phyloP scores from a whole-genome alignment of 768 basidiomycete species.

The Boletus barrowsii region DNA sequence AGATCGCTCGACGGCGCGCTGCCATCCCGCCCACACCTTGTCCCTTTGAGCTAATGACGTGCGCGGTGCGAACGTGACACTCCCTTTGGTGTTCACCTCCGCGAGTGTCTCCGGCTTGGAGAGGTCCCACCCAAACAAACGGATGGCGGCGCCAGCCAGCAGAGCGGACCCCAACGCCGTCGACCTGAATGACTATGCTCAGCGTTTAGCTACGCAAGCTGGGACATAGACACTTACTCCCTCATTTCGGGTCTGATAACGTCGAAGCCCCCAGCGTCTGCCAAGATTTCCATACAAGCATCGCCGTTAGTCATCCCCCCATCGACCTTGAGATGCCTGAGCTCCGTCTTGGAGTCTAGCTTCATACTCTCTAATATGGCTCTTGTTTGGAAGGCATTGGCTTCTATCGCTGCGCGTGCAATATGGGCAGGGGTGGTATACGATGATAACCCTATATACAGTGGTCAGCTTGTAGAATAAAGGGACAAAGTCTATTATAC shows the following conservation, averaged over 20 bases:
- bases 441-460: conserved; percentile 60
- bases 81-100: conserved; percentile 86
- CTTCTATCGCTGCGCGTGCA: conserved; percentile 91
- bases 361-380: conserved; percentile 96
- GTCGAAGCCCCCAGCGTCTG: conserved; percentile 87
- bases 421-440: conserved; percentile 93
- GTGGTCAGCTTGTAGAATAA: not conserved
- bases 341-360: conserved; percentile 74
- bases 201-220: not conserved
- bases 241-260: conserved; percentile 95
- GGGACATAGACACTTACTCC: conserved; percentile 57
- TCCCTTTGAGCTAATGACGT: conserved; percentile 52
- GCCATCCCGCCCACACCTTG: conserved; percentile 78
- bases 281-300: conserved; percentile 80
- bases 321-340: conserved; percentile 90
- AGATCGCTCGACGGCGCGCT: conserved; percentile 82
- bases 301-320: conserved; percentile 99
- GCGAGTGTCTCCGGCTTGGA: conserved; percentile 74
- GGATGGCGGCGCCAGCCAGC: conserved; percentile 85
- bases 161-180: conserved; percentile 95
- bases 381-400: conserved; percentile 93
- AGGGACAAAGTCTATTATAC: conserved; percentile 33
- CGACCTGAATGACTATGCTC: conserved; percentile 48
- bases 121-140: conserved; percentile 91
- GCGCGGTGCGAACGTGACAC: conserved; percentile 60